Evolutionary conservation across 2,329 filamentous ascomycete genomes (phyloP).

Genomic region (Paramyrothecium sp.): DNA sequence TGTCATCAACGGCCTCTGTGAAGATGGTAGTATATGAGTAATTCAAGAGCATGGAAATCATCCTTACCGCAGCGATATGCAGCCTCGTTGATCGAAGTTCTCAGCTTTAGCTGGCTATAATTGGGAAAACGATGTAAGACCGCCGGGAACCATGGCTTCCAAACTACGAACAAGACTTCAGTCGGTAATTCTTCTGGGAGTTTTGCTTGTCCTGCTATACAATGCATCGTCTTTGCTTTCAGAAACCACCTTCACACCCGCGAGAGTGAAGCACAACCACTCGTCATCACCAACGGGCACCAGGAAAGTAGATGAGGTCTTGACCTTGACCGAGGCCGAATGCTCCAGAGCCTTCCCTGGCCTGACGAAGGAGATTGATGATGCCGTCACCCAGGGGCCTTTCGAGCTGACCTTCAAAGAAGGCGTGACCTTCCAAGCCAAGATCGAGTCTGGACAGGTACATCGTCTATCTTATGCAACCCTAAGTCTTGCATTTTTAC

Average conservation of each 20-base stretch:
- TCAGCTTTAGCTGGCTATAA: not conserved
- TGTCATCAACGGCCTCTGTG: no score
- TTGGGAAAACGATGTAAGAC: not conserved
- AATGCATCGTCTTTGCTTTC: not conserved
- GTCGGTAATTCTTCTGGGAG: not conserved
- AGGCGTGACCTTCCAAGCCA: slow-evolving; percentile 35
- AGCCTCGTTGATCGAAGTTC: no score
- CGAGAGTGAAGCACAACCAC: no score
- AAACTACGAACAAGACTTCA: not conserved
- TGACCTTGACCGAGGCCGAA: slow-evolving; percentile 39
- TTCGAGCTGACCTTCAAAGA: slow-evolving; percentile 36
- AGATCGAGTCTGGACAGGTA: slow-evolving; percentile 32
- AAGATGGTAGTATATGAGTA: no score
- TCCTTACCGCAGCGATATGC: no score
- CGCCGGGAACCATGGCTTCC: not conserved
- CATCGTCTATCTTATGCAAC: not conserved
- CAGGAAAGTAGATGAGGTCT: slow-evolving; percentile 19
- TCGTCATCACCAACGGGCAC: not conserved
- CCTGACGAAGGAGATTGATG: slow-evolving; percentile 44
- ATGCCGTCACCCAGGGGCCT: slow-evolving; percentile 39
- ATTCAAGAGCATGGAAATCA: no score
- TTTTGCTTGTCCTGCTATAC: no score
- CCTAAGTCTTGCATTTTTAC: not conserved
- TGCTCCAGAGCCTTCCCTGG: slow-evolving; percentile 44
- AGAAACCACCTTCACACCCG: no score